A percentile compares a stretch with the other conserved stretches of the same genome.
phyloP scores from a whole-genome alignment of 805 yeast genomes.

The Lachancea meyersii region DNA sequence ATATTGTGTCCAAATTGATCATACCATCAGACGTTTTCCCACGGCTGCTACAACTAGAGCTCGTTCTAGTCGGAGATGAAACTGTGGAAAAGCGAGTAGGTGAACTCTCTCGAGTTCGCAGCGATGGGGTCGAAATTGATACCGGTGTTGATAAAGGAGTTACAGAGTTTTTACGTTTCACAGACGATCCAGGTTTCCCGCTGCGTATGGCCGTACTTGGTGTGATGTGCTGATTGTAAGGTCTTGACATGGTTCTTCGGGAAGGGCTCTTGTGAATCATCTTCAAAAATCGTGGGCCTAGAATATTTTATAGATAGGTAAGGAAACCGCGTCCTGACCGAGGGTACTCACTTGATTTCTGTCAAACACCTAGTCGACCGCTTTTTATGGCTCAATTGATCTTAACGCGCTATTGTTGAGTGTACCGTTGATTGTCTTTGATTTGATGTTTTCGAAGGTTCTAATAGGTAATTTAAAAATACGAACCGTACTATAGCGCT shows the following conservation, averaged over 20 bases:
- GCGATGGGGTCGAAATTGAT: constrained; percentile 3
- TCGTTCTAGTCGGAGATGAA: constrained; percentile 7
- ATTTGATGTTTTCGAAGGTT: neutral
- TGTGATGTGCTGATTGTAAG: constrained; percentile 11
- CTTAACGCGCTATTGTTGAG: no score
- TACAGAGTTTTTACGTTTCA: constrained; percentile 10
- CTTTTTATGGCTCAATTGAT: no score
- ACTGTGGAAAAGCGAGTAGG: constrained; percentile 11
- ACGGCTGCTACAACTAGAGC: constrained; percentile 6
- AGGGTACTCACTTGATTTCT: no score
- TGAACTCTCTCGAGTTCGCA: constrained; percentile 13
- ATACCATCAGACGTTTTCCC: constrained; percentile 3
- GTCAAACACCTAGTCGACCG: no score
- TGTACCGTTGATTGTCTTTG: neutral
- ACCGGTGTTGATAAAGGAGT: constrained; percentile 8
- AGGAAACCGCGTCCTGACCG: no score
- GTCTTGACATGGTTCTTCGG: constrained; percentile 17
- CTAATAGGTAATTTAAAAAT: neutral
- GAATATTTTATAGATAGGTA: neutral
- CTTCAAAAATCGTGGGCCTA: neutral
- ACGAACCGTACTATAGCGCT: no score
- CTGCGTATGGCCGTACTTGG: constrained; percentile 20
- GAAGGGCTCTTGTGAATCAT: constrained; percentile 23
- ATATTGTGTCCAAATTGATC: constrained; percentile 2
- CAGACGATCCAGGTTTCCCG: constrained; percentile 16